phyloP scores from a whole-genome alignment of 192 early-diverging fungal genomes.

The Backusella liffmaniae region DNA sequence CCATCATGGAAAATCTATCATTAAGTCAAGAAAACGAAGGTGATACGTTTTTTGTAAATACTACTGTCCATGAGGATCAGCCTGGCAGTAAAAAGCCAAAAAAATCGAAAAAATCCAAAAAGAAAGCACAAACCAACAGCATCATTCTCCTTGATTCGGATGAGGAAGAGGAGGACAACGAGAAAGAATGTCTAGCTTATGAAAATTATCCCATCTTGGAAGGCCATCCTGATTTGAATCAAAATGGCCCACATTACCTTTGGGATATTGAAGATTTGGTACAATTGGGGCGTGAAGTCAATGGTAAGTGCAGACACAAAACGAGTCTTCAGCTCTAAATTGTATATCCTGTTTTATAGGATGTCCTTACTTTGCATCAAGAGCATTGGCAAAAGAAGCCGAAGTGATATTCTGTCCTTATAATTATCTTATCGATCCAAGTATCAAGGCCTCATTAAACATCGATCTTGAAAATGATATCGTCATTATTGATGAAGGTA shows the following conservation, averaged over 20 bases:
- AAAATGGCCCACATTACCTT: slow-evolving; percentile 6
- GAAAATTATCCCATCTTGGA: slow-evolving; percentile 8
- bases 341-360: background rate
- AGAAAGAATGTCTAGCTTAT: slow-evolving; percentile 24
- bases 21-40: background rate
- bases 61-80: background rate
- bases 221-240: slow-evolving; percentile 4
- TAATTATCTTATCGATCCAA: slow-evolving; percentile 64
- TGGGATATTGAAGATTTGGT: slow-evolving; percentile 65
- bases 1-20: background rate
- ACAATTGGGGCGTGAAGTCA: slow-evolving; percentile 30
- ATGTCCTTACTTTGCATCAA: slow-evolving; percentile 60
- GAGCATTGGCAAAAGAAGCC: slow-evolving; percentile 41
- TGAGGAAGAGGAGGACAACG: background rate
- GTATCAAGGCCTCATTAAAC: slow-evolving; percentile 40
- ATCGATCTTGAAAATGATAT: slow-evolving; percentile 48
- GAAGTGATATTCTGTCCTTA: slow-evolving; percentile 67
- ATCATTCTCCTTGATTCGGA: background rate
- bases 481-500: slow-evolving; percentile 61
- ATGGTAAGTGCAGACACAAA: background rate
- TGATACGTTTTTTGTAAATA: background rate
- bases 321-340: too few relatives aligned
- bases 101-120: background rate
- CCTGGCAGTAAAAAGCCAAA: background rate
- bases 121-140: background rate